Conservation (phyloP, 768 basidiomycete species). For the Lentinus brumalis region DNA sequence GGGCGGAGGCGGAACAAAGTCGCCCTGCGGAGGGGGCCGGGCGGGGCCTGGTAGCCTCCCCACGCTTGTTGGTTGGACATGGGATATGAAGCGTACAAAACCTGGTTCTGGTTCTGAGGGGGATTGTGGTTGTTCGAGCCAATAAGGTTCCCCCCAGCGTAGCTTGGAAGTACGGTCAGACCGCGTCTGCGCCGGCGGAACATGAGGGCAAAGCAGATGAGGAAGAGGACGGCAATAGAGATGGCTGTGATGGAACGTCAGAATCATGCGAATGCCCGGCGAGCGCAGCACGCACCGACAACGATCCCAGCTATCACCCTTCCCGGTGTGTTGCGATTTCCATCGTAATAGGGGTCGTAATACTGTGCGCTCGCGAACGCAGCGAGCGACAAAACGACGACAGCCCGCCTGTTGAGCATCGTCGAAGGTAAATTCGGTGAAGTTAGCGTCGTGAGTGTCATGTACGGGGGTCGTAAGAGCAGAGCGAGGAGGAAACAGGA, state of each 20-base stretch:
- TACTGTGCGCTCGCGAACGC: too few species aligned
- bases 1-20: constrained; percentile 6
- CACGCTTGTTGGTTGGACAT: not conserved
- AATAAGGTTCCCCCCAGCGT: not conserved
- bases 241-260: constrained; percentile 2
- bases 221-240: constrained; percentile 11
- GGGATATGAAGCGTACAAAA: constrained; percentile 3
- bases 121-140: not conserved
- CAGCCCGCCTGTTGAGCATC: too few species aligned
- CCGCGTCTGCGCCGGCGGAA: constrained; percentile 16
- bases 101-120: constrained; percentile 8
- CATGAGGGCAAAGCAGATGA: constrained; percentile 4
- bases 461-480: too few species aligned
- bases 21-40: constrained; percentile 7
- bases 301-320: constrained; percentile 15
- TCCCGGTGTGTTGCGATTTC: not conserved
- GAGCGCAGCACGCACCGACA: constrained; percentile 1
- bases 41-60: constrained; percentile 6
- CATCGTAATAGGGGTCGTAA: too few species aligned
- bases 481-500: too few species aligned
- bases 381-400: too few species aligned
- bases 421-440: too few species aligned
- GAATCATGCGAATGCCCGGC: not conserved
- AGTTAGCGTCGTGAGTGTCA: too few species aligned
- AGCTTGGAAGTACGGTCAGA: constrained; percentile 5